Evolutionary conservation across 805 yeast species (phyloP).

Genomic region (Vanderwaltozyma tropicalis): DNA sequence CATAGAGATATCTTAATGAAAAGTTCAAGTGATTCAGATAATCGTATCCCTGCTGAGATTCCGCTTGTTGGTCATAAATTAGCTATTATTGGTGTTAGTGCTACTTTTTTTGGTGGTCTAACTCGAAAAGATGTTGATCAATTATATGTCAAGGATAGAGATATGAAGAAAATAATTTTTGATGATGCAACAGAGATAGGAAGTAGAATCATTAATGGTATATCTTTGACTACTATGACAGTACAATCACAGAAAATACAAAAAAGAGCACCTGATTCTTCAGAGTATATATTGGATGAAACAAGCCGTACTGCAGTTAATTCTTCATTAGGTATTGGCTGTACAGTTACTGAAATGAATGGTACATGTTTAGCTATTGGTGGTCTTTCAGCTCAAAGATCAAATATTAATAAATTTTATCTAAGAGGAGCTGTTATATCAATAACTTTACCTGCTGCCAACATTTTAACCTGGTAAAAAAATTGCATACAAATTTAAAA

Average conservation of each 20-base stretch:
- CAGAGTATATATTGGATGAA: neutral
- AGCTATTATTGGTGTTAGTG: constrained; percentile 14
- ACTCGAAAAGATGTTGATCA: constrained; percentile 21
- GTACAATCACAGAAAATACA: constrained; percentile 7
- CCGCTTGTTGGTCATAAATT: constrained; percentile 23
- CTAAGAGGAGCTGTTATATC: constrained; percentile 24
- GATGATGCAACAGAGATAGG: constrained; percentile 5
- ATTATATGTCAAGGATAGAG: constrained; percentile 4
- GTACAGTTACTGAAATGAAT: constrained; percentile 9
- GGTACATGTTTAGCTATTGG: constrained; percentile 21
- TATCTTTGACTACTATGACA: constrained; percentile 12
- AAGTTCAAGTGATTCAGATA: constrained; percentile 1
- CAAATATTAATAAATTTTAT: constrained; percentile 7
- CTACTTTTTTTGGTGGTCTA: constrained; percentile 23
- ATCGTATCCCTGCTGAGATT: constrained; percentile 8
- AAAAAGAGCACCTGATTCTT: neutral
- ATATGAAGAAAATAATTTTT: neutral
- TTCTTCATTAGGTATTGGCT: neutral
- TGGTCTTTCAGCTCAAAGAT: constrained; percentile 15
- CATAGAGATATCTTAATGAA: constrained; percentile 6
- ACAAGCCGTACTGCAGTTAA: neutral
- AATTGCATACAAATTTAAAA: constrained; percentile 6
- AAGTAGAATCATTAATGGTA: constrained; percentile 8
- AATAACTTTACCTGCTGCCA: constrained; percentile 19
- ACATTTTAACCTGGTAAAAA: too few relatives aligned